These are phyloP conservation scores for Suillus discolor DNA, from an alignment of 768 basidiomycete species.

Conservation along the genomic window DNA sequence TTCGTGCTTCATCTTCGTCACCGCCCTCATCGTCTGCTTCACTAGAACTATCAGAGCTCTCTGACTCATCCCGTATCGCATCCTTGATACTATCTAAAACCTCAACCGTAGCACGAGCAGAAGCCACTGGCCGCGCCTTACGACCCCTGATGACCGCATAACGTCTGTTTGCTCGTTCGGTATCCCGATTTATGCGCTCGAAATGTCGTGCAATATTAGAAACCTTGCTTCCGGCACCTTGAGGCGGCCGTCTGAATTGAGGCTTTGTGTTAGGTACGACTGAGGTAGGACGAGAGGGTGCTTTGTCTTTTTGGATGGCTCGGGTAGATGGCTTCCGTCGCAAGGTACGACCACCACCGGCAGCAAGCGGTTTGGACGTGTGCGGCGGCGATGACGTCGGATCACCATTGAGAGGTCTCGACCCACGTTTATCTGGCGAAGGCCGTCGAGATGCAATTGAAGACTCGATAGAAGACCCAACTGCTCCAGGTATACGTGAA, in stretches of 20 bases:
- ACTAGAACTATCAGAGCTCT: slow-evolving; percentile 65
- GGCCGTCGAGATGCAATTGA: slow-evolving; percentile 60
- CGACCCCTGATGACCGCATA: slow-evolving; percentile 87
- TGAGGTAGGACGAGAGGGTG: slow-evolving; percentile 45
- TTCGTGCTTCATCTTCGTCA: slow-evolving; percentile 51
- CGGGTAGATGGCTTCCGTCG: slow-evolving; percentile 41
- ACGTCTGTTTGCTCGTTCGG: slow-evolving; percentile 71
- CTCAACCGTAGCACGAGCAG: slow-evolving; percentile 85
- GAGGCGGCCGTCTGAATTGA: slow-evolving; percentile 54
- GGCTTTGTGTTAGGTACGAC: slow-evolving; percentile 41
- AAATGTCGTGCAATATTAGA: slow-evolving; percentile 90
- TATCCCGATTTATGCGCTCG: slow-evolving; percentile 79
- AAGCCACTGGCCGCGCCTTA: slow-evolving; percentile 87
- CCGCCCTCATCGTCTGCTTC: slow-evolving; percentile 73
- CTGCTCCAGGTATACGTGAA: slow-evolving; percentile 54
- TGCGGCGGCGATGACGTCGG: slow-evolving; percentile 26
- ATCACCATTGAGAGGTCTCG: slow-evolving; percentile 38
- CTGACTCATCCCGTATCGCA: slow-evolving; percentile 86
- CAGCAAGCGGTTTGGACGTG: slow-evolving; percentile 28
- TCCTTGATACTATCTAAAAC: slow-evolving; percentile 89
- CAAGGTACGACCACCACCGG: slow-evolving; percentile 33
- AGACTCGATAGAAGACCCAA: slow-evolving; percentile 54
- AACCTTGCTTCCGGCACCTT: slow-evolving; percentile 66
- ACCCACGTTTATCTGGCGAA: slow-evolving; percentile 72
- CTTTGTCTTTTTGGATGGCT: slow-evolving; percentile 37